Evolutionary conservation across 371 early-diverging fungal species (phyloP), one percentile per base, ranked within the genome.

Genomic region (Mortierella sp.): DNA sequence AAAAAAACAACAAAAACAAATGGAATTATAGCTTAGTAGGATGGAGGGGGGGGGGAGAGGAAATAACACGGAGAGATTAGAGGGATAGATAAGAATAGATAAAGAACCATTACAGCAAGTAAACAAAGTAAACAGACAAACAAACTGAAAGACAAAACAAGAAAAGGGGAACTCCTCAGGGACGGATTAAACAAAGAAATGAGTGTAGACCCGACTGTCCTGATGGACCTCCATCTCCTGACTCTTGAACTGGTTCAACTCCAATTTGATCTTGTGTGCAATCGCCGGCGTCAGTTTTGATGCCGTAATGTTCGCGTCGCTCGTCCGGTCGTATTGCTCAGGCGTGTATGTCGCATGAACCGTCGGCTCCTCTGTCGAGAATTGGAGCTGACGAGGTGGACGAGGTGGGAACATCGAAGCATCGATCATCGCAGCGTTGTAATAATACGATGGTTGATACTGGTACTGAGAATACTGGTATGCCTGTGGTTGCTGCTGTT

Each of bases 151-250:
- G 6, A 55, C 25, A 23, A 55, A 6, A 6, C 15, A 51, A 57
- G 37, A 57, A 57, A 57, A 28, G 4, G 5, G 21, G 44, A 12
- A 28, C 7, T 53, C 7, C 15, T 16, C 9, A 37, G 37, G 9
- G 37, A 3, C 5, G 37, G 37, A 37, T 84, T 87, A 91, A 64
- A 86, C 72, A 72, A 93, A 91, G 73, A 89, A 91, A 66, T 93
- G 94, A 46, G 94, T 93, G 70, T 91, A 88, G 56, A 84, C 74
- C 23, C 88, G 89, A 60, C 93, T 92, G 26, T 92, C 90, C 52
- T 87, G 85, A 74, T 93, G 93, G 19, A 93, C 90, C 37, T 83
- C 83, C 93, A 93, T 92, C 64, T 92, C 93, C 50, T 85, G 83
- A 44, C 89, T 67, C 83, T 93, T 93, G 80, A 85, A 93, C 70